Percentiles rank a stretch among this genome's conserved stretches.
Evolutionary conservation across 495 filamentous ascomycete genomes (phyloP).

Genomic region (Aspergillus saccharolyticus): DNA sequence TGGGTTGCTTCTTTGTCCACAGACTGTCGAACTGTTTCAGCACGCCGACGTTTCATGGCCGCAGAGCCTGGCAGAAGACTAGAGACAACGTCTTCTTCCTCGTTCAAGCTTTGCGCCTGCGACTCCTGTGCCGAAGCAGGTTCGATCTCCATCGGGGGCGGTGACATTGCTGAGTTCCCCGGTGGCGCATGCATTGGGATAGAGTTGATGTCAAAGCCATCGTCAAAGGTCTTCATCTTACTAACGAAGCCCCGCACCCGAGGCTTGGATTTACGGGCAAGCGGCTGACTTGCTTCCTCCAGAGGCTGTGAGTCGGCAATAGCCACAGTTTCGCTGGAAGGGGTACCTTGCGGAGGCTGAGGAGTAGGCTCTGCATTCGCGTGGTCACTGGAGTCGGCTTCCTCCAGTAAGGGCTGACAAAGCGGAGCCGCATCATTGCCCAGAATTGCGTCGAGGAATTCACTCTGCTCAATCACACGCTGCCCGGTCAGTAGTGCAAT

Average conservation of each 20-base stretch:
- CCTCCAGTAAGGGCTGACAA: constrained; percentile 53
- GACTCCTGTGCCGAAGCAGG: constrained; percentile 11
- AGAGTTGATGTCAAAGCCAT: constrained; percentile 47
- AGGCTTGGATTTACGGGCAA: constrained; percentile 20
- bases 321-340: constrained; percentile 4
- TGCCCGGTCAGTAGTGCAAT: constrained; percentile 69
- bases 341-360: background rate
- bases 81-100: constrained; percentile 55
- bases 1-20: constrained; percentile 9
- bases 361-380: constrained; percentile 5
- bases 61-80: constrained; percentile 64
- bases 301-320: constrained; percentile 16
- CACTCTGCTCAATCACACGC: constrained; percentile 80
- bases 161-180: constrained; percentile 14
- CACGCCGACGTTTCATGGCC: constrained; percentile 62
- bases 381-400: constrained; percentile 23
- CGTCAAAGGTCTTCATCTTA: constrained; percentile 73
- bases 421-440: constrained; percentile 66
- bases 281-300: constrained; percentile 13
- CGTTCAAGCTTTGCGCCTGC: constrained; percentile 20
- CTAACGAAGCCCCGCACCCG: constrained; percentile 42
- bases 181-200: constrained; percentile 33
- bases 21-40: constrained; percentile 22
- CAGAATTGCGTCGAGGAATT: constrained; percentile 89
- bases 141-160: constrained; percentile 27